Base-by-base conservation (phyloP, 495 filamentous ascomycete species). In the Tetracladium setigerum region DNA sequence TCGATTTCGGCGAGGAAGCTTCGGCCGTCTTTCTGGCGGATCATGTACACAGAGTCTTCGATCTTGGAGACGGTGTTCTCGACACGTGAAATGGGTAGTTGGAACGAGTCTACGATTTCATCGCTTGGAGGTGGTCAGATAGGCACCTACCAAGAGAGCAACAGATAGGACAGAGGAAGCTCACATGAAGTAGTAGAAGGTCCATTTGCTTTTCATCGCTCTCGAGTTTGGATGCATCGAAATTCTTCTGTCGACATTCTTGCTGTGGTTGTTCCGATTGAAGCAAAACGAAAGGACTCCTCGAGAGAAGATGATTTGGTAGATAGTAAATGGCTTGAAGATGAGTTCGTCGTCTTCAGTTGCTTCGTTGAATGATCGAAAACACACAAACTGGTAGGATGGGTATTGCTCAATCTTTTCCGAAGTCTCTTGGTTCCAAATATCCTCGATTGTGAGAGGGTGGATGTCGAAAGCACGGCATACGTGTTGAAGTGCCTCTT, bases 351-450 rank as follows among this genome's bases (percentile, higher is more conserved):
- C 66, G 51, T 87, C 86, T 30, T 71, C 67, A n/a, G 63, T 32
- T 11, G 69, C 68, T 1, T 68, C 58, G 51, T 74, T 84, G 65
- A 95, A 96, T 0, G 87, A 92, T 32, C 90, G 82, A 73, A 96
- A 95, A 62, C 86, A 92, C 42, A 94, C 86, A 59, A 97, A 94
- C 59, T 96, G 96, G 70, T 97, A 97, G 40, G 84, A 81, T 30
- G 86, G 82, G 68, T 96, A 96, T 24, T 95, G 77, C 61, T 96
- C 91, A 27, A 97, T 91, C 69, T 97, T 97, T 68, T 97, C 91
- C 16, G 88, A 86, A 14, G 86, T 82, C 68, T 97, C 91, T 59
- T 94, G 87, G 2, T 79, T 89, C 35, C 79, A 77, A 46, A 97
- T 95, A 71, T 97, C 91, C 64, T 97, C 90, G 12, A 83, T 82